Evolutionary conservation across 2,329 filamentous ascomycete genomes (phyloP).

Genomic region (Immersiporthe knoxdaviesiana): DNA sequence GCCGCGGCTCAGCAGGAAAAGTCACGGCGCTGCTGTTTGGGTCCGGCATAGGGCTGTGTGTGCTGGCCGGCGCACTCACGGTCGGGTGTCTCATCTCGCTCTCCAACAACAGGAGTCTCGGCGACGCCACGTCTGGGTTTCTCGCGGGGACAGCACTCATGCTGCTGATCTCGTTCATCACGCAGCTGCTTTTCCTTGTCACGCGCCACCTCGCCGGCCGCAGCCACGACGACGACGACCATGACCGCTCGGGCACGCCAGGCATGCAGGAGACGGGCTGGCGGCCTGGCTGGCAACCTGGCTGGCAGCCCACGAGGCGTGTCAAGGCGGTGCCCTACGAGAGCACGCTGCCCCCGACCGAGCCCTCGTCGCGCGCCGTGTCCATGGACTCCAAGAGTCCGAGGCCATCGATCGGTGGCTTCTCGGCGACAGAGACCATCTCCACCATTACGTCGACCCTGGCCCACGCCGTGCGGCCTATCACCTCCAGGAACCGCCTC

Average conservation of each 20-base stretch:
- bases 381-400: conserved; percentile 46
- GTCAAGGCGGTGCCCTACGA: conserved; percentile 59
- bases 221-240: conserved; percentile 36
- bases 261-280: conserved; percentile 40
- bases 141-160: conserved; percentile 50
- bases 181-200: conserved; percentile 54
- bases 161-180: conserved; percentile 49
- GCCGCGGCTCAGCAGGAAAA: conserved; percentile 31
- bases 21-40: conserved; percentile 43
- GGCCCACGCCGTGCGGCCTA: conserved; percentile 55
- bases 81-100: conserved; percentile 48
- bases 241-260: conserved; percentile 36
- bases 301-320: conserved; percentile 39
- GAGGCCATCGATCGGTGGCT: conserved; percentile 49
- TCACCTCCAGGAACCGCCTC: conserved; percentile 60
- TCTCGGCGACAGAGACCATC: conserved; percentile 50
- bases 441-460: conserved; percentile 54
- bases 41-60: conserved; percentile 45
- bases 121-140: conserved; percentile 40
- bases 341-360: conserved; percentile 44
- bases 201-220: conserved; percentile 48
- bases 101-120: conserved; percentile 41
- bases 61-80: conserved; percentile 50
- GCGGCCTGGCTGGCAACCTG: conserved; percentile 37
- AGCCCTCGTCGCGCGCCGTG: conserved; percentile 39